Base-by-base conservation (phyloP, 495 filamentous ascomycete species). In the Tuber borchii region DNA sequence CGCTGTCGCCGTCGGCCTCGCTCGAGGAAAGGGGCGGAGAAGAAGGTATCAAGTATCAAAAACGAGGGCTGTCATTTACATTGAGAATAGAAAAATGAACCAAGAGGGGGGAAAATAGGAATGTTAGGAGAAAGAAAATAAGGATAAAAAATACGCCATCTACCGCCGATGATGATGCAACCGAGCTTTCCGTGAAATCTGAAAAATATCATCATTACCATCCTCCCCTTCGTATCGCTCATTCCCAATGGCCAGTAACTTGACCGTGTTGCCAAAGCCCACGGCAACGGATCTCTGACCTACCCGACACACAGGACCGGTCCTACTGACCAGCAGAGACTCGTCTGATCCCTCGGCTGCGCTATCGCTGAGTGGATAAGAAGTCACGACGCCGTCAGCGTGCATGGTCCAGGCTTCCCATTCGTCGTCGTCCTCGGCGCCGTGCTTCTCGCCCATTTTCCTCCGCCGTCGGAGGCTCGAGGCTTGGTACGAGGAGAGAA, bases 361-460 rank as follows among this genome's bases (percentile, higher is more conserved):
- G n/a, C 83, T 81, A 19, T 83, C 82, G 26, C 78, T 71, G 19
- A 87, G 80, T 8, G 85, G 82, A 65, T 79, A 77, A 1, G 83
- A 77, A 16, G 83, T 79, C 31, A 87, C 82, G 70, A 83, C 85
- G 34, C 88, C 88, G 37, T 84, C 78, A 2, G 83, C 75, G 34
- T 88, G 87, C 71, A 91, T 85, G 16, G 86, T 88, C 89, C 90
- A 93, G 2, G 87, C 88, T 81, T 93, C 90, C 90, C 90, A 93
- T 26, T 84, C 85, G 68, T 86, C 85, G 44, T 86, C 82, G 0
- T 83, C 81, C 22, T 79, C 80, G 6, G 20, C 48, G 12, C 45
- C 74, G 7, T 69, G 44, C 51, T 70, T 79, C 71, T 45, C 75
- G 61, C 73, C 73, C 75, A 82, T 72, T 75, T 77, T 75, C 45